Evolutionary conservation across 1,139 yeast genomes (phyloP), one percentile per base, ranked within the genome.

Genomic region (Pichia sp.): DNA sequence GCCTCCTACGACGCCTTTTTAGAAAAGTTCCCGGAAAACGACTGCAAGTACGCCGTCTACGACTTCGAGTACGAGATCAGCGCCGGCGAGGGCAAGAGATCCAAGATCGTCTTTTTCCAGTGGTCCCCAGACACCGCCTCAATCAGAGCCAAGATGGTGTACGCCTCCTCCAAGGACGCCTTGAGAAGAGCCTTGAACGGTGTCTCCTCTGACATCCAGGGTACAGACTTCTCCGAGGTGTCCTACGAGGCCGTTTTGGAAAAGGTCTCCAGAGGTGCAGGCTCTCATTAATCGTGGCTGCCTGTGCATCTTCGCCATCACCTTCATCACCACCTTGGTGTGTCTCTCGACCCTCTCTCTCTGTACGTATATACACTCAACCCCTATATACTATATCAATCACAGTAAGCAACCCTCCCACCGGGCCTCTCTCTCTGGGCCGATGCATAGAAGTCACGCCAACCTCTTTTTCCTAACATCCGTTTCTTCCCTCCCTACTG

Each of bases 81-180:
- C 63, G 83, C 83, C 50, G 93, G 91, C 65, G 98, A 93, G 75
- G 99, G 99, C 71, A 90, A 90, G 80, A 87, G 95, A 79, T 85
- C 92, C 69, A 93, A 93, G 81, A 87, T 93, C 68, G 85, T 92
- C 58, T 93, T 93, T 76, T 87, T 74, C 79, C 87, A 95, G 64
- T 93, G 99, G 99, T 85, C 97, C 61, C 99, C 99, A 68, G 99
- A 95, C 72, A 87, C 95, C 60, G 97, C 98, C 54, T 90, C 95
- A 60, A 84, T 95, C 67, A 87, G 91, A 77, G 74, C 95, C 67
- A 93, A 93, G 86, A 95, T 93, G 99, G 88, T 92, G 60, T 92
- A 91, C 78, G 98, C 99, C 51, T 84, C 97, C 10, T 92, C 98
- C 60, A 92, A 91, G 78, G 99, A 93, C 68, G 96, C 98, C 54